Evolutionary conservation across 2,329 filamentous ascomycete species (phyloP).

Genomic region (Aspergillus tamarii): DNA sequence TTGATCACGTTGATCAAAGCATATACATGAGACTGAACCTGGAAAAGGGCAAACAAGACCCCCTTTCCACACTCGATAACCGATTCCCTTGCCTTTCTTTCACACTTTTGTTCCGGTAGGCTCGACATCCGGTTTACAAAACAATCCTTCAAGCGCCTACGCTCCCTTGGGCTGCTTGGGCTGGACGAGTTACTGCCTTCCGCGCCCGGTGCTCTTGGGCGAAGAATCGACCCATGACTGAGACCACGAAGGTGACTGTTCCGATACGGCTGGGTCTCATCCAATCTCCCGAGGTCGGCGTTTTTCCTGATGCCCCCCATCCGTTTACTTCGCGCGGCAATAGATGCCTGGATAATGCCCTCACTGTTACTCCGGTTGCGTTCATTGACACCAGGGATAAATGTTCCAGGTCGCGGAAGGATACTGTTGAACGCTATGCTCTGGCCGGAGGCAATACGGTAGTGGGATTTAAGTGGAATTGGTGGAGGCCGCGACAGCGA

Average conservation of each 20-base stretch:
- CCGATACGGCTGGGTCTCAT: slow-evolving; percentile 55
- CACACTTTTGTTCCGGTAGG: slow-evolving; percentile 58
- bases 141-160: slow-evolving; percentile 44
- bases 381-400: slow-evolving; percentile 66
- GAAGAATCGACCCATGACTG: slow-evolving; percentile 59
- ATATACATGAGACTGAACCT: slow-evolving; percentile 52
- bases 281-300: slow-evolving; percentile 56
- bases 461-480: slow-evolving; percentile 80
- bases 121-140: slow-evolving; percentile 59
- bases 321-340: slow-evolving; percentile 55
- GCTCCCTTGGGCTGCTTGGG: slow-evolving; percentile 48
- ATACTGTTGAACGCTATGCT: slow-evolving; percentile 43
- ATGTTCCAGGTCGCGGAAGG: slow-evolving; percentile 72
- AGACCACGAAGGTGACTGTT: slow-evolving; percentile 60
- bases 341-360: slow-evolving; percentile 55
- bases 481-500: slow-evolving; percentile 69
- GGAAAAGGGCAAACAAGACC: slow-evolving; percentile 59
- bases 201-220: slow-evolving; percentile 38
- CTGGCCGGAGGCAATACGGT: slow-evolving; percentile 59
- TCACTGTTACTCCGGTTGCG: slow-evolving; percentile 65
- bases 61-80: slow-evolving; percentile 60
- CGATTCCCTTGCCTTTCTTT: slow-evolving; percentile 50
- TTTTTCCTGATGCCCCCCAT: slow-evolving; percentile 65
- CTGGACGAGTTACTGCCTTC: slow-evolving; percentile 46
- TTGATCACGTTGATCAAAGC: slow-evolving; percentile 52